These are phyloP conservation scores for Phialophora expanda DNA, from an alignment of 2,329 filamentous ascomycete species.

Conservation along the genomic window DNA sequence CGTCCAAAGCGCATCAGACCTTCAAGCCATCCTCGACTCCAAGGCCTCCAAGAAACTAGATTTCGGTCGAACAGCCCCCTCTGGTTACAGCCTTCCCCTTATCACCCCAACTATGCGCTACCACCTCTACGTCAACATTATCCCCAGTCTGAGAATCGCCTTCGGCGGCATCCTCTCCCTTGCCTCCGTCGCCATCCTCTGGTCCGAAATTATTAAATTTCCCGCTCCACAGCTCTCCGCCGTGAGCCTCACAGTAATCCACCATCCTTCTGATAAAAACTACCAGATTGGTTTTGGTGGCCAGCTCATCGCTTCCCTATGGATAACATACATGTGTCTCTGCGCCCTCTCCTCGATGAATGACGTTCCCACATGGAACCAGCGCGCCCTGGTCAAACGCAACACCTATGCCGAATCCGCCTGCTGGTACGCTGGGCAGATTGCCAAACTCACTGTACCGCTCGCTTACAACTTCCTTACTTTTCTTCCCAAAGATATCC, in stretches of 20 bases:
- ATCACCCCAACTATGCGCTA: slow-evolving; percentile 84
- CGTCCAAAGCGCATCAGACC: slow-evolving; percentile 73
- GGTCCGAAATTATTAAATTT: slow-evolving; percentile 92
- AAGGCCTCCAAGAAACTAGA: slow-evolving; percentile 79
- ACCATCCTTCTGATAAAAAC: slow-evolving; percentile 72
- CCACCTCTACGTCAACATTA: slow-evolving; percentile 72
- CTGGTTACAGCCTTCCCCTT: slow-evolving; percentile 62
- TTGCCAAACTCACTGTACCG: slow-evolving; percentile 89
- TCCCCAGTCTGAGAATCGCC: slow-evolving; percentile 70
- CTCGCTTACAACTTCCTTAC: slow-evolving; percentile 96
- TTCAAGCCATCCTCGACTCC: slow-evolving; percentile 84
- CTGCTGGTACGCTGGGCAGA: slow-evolving; percentile 93
- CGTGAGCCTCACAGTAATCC: slow-evolving; percentile 63
- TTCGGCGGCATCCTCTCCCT: slow-evolving; percentile 71
- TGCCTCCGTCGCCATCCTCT: slow-evolving; percentile 83
- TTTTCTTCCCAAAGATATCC: slow-evolving; percentile 75
- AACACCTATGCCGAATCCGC: slow-evolving; percentile 93
- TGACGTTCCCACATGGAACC: slow-evolving; percentile 97
- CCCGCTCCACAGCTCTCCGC: slow-evolving; percentile 76
- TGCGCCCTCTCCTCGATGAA: slow-evolving; percentile 86
- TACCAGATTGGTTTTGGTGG: slow-evolving; percentile 83
- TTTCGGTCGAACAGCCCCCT: slow-evolving; percentile 66
- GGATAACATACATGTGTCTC: slow-evolving; percentile 96
- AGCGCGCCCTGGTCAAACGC: slow-evolving; percentile 83
- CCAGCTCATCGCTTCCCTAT: slow-evolving; percentile 80